Conservation (phyloP, 352 stramenopile genomes). For the Globisporangium carolinianum region DNA sequence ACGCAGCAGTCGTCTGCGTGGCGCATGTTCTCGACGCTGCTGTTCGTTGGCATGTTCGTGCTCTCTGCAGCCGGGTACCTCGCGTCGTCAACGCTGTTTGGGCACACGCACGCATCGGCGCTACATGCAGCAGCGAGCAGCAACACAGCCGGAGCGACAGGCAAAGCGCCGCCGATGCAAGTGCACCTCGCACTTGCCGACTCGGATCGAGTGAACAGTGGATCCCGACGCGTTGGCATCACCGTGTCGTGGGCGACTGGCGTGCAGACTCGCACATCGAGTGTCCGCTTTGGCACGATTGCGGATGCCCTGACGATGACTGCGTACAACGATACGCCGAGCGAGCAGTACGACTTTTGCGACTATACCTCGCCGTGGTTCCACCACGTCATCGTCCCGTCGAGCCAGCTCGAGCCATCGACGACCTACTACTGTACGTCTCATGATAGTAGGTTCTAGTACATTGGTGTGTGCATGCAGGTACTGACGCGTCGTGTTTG, state of each 20-base stretch:
- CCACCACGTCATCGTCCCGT: constrained; percentile 19
- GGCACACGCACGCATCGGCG: not conserved
- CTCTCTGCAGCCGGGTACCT: no score
- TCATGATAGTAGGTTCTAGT: no score
- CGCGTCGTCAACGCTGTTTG: no score
- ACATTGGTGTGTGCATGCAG: no score
- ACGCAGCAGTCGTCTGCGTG: no score
- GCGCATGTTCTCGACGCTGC: no score
- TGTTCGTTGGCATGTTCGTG: no score
- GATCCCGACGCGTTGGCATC: constrained; percentile 21
- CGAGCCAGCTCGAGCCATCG: constrained; percentile 30
- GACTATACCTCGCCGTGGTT: not conserved
- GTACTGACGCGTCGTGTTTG: no score
- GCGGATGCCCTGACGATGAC: constrained; percentile 18
- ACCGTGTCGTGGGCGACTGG: constrained; percentile 53
- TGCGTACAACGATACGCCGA: constrained; percentile 19
- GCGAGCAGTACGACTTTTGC: constrained; percentile 69
- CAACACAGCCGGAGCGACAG: not conserved
- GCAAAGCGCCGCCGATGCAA: constrained; percentile 2
- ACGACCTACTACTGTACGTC: constrained; percentile 77
- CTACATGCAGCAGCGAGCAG: not conserved
- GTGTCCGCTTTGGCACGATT: constrained; percentile 38
- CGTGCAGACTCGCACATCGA: constrained; percentile 31
- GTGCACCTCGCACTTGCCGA: constrained; percentile 5
- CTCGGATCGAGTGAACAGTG: not conserved